A percentile compares a stretch with the other conserved stretches of the same genome.
These are phyloP conservation scores for Sphagnum tenellum DNA, from an alignment of 225 moss, liverwort and hornwort species.

Conservation along the genomic window DNA sequence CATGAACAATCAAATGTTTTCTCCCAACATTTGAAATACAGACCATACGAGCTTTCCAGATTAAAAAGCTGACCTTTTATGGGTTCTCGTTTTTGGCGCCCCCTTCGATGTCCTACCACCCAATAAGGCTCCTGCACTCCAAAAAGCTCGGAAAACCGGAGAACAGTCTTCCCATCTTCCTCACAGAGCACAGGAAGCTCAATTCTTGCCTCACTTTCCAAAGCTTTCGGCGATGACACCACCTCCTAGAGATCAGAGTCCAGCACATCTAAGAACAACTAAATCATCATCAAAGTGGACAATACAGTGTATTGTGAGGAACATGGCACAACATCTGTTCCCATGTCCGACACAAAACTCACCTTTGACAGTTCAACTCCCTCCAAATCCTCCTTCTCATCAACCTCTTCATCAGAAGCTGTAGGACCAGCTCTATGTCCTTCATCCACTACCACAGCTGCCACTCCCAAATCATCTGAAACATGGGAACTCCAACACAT, in stretches of 20 bases:
- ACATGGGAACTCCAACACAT: too few relatives aligned
- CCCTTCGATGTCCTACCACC: conserved; percentile 76
- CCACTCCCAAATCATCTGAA: conserved; percentile 29
- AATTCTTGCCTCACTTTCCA: conserved; percentile 61
- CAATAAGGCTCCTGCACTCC: conserved; percentile 92
- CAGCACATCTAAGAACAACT: neutral
- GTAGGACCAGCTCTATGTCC: conserved; percentile 24
- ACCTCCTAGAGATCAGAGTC: conserved; percentile 40
- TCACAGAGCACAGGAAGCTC: conserved; percentile 88
- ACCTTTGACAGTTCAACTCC: conserved; percentile 37
- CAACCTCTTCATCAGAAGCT: conserved; percentile 40
- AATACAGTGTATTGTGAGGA: too few relatives aligned
- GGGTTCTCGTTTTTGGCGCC: conserved; percentile 58
- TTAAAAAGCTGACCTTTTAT: conserved; percentile 44
- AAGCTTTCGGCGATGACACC: conserved; percentile 43
- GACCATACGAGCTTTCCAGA: neutral
- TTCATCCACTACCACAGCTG: conserved; percentile 31
- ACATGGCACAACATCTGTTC: too few relatives aligned
- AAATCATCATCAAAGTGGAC: too few relatives aligned
- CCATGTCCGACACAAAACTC: neutral
- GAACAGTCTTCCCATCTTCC: conserved; percentile 92
- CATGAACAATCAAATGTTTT: too few relatives aligned
- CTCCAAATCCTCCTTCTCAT: conserved; percentile 40
- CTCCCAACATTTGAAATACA: too few relatives aligned
- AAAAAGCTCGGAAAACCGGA: conserved; percentile 96